Conservation (phyloP, 2,329 filamentous ascomycete species). For the Cordyceps fumosorosea region DNA sequence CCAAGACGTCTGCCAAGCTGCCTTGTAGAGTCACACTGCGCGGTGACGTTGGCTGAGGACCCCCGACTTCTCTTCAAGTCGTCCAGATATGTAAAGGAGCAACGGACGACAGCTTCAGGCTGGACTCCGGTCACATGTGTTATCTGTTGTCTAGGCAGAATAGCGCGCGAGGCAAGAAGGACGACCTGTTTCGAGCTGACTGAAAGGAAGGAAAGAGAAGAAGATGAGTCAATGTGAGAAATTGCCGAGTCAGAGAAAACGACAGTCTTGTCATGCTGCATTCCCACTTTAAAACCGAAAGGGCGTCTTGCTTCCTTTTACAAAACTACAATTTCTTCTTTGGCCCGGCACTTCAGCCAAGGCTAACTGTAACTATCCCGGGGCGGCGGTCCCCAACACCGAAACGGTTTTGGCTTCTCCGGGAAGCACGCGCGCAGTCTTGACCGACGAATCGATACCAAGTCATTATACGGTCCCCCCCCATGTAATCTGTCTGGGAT, state of each 20-base stretch:
- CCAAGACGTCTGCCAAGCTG: background rate
- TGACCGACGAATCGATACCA: background rate
- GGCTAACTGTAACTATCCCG: background rate
- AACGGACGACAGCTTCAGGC: background rate
- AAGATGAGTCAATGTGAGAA: background rate
- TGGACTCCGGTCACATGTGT: background rate
- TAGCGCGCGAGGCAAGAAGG: background rate
- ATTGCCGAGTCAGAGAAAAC: background rate
- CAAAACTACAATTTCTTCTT: background rate
- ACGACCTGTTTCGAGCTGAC: background rate
- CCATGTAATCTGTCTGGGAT: too few relatives aligned
- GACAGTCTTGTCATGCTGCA: background rate
- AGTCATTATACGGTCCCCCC: too few relatives aligned
- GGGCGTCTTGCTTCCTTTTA: background rate
- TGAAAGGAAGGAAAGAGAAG: background rate
- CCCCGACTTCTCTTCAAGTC: background rate
- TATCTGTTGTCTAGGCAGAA: background rate
- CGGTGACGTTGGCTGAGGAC: background rate
- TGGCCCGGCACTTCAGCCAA: background rate
- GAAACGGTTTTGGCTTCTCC: background rate
- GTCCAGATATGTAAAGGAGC: background rate
- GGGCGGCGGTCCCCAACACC: background rate
- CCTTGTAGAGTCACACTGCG: constrained; percentile 1
- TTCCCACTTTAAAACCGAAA: background rate
- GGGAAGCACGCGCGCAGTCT: background rate